phyloP scores from a whole-genome alignment of 805 yeast genomes.

The Limtongia smithiae region DNA sequence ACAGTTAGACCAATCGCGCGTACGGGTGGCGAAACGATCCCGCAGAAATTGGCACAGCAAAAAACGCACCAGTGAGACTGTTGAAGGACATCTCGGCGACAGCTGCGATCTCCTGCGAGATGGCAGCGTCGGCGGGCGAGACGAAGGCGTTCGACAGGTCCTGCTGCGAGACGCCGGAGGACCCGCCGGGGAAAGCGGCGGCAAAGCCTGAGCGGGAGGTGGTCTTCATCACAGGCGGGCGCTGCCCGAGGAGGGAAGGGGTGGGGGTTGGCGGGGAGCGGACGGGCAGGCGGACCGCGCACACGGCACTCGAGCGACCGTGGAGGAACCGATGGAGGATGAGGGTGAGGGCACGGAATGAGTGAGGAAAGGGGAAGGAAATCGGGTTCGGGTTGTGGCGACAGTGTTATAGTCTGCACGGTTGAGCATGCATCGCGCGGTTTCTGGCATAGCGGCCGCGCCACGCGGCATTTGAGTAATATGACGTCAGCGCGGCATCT shows the following conservation, averaged over 20 bases:
- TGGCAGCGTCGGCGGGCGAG: conserved; percentile 8
- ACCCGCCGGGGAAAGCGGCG: background rate
- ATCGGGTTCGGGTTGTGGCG: conserved; percentile 17
- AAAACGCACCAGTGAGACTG: background rate
- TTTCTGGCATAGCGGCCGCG: too few relatives aligned
- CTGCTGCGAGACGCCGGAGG: conserved; percentile 6
- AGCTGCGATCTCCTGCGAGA: conserved; percentile 18
- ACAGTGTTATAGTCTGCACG: too few relatives aligned
- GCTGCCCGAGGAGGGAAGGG: conserved; percentile 4
- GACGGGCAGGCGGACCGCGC: background rate
- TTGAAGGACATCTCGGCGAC: conserved; percentile 10
- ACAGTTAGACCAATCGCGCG: too few relatives aligned
- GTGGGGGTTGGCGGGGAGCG: background rate
- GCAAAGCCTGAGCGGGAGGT: background rate
- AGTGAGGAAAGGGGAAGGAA: conserved; percentile 16
- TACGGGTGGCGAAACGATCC: too few relatives aligned
- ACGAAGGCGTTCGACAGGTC: conserved; percentile 11
- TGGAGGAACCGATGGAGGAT: conserved; percentile 1
- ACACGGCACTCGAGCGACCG: conserved; percentile 2
- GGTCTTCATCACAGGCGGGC: background rate
- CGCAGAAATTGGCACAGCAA: background rate
- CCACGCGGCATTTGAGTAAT: background rate
- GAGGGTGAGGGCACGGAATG: conserved; percentile 12
- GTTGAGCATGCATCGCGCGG: too few relatives aligned
- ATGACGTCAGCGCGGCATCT: background rate